Base-by-base conservation (phyloP, 1,139 yeast genomes). In the Kodamaea anthophila region DNA sequence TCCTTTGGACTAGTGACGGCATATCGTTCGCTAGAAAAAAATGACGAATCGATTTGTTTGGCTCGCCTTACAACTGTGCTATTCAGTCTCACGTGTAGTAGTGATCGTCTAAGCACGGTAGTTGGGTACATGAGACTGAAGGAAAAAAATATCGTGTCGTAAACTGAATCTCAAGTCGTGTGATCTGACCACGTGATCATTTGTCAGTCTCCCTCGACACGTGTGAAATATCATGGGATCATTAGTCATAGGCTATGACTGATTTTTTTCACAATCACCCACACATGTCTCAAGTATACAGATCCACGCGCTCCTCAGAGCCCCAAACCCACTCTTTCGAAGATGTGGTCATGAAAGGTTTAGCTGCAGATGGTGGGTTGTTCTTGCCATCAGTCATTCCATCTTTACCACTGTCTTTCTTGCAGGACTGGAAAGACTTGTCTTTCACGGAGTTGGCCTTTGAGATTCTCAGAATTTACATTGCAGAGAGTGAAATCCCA, bases 311-410 rank as follows among this genome's bases (percentile, higher is more conserved):
- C 53, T 77, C 93, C 5, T 49, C 76, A 14, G 54, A 53, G 9
- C 55, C 57, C 18, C 74, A 76, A 43, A 58, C 71, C 9, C 70
- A 78, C 35, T 70, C 91, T 4, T 91, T 91, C 47, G 98, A 91
- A 58, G 94, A 83, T 37, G 95, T 88, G 6, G 88, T 91, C 31
- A 83, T 91, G 59, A 83, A 84, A 40, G 98, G 98, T 26, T 70
- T 91, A 47, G 98, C 97, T 31, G 77, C 83, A 31, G 98, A 93
- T 54, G 98, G 98, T 44, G 98, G 98, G 24, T 73, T 91, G 29
- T 91, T 85, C 55, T 70, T 93, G 35, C 99, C 98, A 30, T 74
- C 93, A 7, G 66, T 57, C 33, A 84, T 88, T 43, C 96, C 97
- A 31, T 53, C 66, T 38, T 69, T 84, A 24, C 76, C 85, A 14